Base-by-base conservation (phyloP, 139 green algal genomes). In the Nannochloris sp. region DNA sequence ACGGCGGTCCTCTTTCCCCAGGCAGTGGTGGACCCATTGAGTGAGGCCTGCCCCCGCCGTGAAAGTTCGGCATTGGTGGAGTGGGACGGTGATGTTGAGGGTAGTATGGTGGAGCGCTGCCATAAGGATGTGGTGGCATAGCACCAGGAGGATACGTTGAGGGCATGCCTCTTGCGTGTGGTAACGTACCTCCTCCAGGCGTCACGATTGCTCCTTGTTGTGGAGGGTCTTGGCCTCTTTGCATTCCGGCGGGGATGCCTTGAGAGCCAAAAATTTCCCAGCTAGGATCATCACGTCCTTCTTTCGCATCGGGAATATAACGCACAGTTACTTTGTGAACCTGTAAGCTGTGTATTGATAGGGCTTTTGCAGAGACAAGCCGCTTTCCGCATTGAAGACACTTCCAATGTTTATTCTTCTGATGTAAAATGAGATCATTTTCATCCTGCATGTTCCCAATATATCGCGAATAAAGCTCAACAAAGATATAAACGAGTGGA, bases 211-310 rank as follows among this genome's bases (percentile, higher is more conserved):
- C 47, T n/a, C 30, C 37, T 2, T 45, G 51, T 59, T 61, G 58
- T 59, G 33, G 37, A 9, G n/a, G 15, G 10, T 73, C 56, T 0
- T 71, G 60, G 9, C 76, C 84, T 15, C 76, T 69, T 15, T 68
- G 68, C 56, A 92, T 75, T 27, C 79, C 85, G 4, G 76, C 54
- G 0, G 88, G 90, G 5, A 97, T 77, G 2, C 90, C 90, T 6
- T 84, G 78, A 85, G 95, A 95, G 30, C 90, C 90, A 81, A 96
- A 96, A 19, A 97, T 94, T 54, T 97, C 90, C 35, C 87, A 72
- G 1, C 87, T 84, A 23, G 87, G 81, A 23, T 71, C 82, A 3
- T 92, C 83, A n/a, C 90, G 65, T 1, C 84, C 90, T 4, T 74
- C 65, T 62, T 85, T 83, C 0, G 90, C 76, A 30, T 68, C 76